Evolutionary conservation across 805 yeast species (phyloP), one percentile per base, ranked within the genome.

Genomic region (Allodekkera sacchari): DNA sequence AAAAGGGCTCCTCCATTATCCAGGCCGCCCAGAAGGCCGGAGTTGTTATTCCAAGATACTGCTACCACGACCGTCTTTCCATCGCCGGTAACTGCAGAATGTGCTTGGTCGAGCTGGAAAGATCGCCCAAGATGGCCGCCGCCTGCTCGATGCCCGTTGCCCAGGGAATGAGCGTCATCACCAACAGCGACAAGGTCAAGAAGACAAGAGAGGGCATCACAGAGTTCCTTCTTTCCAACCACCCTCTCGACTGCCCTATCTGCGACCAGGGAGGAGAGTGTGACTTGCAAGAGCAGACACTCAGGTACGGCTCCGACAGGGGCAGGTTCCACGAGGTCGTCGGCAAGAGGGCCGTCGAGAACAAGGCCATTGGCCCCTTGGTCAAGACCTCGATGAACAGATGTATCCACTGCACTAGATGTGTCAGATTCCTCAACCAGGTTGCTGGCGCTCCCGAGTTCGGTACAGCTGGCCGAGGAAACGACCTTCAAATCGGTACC

Each of bases 181-280:
- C 95, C 31, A 71, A 78, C 53, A 63, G 79, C 24, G 89, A 80
- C 45, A 74, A 84, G 52, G 83, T 82, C 41, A 77, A 73, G 57
- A 75, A 79, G 57, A 84, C 88, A 28, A 73, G 94, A 53, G 95
- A 83, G 60, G 89, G 89, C 54, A 92, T 83, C 47, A 84, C 94
- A 27, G 95, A 84, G 61, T 81, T 83, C 77, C 63, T 83, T 40
- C 68, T 83, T 42, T 84, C 83, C 45, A 84, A 84, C 66, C 95
- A 83, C 64, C 95, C 95, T 15, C 68, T 83, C 52, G 95, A 84
- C 63, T 83, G 94, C 62, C 95, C 94, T 16, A 80, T 83, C 34
- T 83, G 95, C 60, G 95, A 83, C 61, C 95, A 83, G 61, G 95
- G 94, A 61, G 95, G 95, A 43, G 95, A 83, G 59, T 83, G 95